Percentiles rank a stretch among this genome's conserved stretches.
Conservation (phyloP, 352 stramenopile genomes). For the Pythium dissimile region DNA sequence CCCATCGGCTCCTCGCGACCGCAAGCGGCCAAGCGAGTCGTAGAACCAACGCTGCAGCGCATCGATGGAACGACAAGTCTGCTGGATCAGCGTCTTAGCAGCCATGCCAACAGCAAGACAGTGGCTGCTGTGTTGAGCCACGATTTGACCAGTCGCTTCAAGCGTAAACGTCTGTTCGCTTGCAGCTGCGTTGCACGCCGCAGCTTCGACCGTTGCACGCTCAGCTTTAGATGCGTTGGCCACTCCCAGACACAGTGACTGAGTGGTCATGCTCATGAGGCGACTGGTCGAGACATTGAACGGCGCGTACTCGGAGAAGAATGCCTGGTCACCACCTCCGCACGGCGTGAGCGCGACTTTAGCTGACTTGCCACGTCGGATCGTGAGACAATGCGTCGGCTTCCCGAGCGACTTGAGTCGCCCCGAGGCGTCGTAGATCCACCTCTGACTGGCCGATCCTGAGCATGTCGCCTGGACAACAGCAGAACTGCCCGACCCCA, state of each 20-base stretch:
- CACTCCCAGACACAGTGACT: background rate
- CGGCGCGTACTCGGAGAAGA: background rate
- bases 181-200: background rate
- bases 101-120: background rate
- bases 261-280: background rate
- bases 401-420: background rate
- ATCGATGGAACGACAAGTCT: background rate
- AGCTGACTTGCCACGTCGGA: background rate
- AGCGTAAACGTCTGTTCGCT: background rate
- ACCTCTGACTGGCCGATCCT: background rate
- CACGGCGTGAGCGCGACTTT: background rate
- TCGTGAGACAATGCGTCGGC: background rate
- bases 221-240: background rate
- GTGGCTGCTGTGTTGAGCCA: background rate
- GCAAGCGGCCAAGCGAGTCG: constrained; percentile 1
- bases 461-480: background rate
- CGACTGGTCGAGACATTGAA: background rate
- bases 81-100: background rate
- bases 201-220: background rate
- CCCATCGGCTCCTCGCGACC: background rate
- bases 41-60: background rate
- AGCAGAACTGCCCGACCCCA: background rate
- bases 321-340: background rate
- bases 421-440: constrained; percentile 1
- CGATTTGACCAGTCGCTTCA: background rate